Evolutionary conservation across 495 filamentous ascomycete species (phyloP).

Genomic region (Annulohypoxylon maeteangense): DNA sequence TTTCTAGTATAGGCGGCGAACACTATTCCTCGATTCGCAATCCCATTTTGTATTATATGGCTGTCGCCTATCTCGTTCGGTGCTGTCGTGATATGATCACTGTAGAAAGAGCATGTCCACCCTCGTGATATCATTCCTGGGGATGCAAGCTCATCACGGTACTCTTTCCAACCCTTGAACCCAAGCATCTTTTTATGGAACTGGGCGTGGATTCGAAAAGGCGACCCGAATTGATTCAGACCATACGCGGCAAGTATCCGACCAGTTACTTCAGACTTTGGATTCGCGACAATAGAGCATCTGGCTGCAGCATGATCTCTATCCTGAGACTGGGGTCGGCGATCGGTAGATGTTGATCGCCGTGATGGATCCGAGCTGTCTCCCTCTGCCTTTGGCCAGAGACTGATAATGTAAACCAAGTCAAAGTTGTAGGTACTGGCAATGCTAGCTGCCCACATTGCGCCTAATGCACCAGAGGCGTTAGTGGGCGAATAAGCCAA

Average conservation of each 20-base stretch:
- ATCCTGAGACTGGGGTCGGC: neutral
- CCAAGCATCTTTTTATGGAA: constrained; percentile 53
- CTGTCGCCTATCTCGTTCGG: neutral
- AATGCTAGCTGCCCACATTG: constrained; percentile 55
- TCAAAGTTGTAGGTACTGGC: constrained; percentile 54
- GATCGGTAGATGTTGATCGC: neutral
- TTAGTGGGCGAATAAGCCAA: constrained; percentile 26
- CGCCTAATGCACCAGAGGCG: constrained; percentile 34
- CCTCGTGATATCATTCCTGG: constrained; percentile 44
- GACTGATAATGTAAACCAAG: constrained; percentile 56
- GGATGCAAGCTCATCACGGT: constrained; percentile 52
- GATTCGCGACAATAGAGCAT: constrained; percentile 4
- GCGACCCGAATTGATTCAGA: constrained; percentile 47
- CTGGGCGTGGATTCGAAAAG: constrained; percentile 52
- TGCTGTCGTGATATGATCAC: constrained; percentile 30
- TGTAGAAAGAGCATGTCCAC: constrained; percentile 55
- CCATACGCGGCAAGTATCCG: constrained; percentile 56
- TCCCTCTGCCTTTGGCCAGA: constrained; percentile 50
- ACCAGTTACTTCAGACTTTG: constrained; percentile 44
- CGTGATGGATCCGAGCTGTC: constrained; percentile 1
- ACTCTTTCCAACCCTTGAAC: constrained; percentile 54
- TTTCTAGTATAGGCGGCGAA: constrained; percentile 53
- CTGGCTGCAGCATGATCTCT: neutral
- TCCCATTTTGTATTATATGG: neutral
- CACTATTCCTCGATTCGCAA: constrained; percentile 51